These are phyloP conservation scores for Cryphonectria naterciae DNA, from an alignment of 2,329 filamentous ascomycete genomes.

Conservation along the genomic window DNA sequence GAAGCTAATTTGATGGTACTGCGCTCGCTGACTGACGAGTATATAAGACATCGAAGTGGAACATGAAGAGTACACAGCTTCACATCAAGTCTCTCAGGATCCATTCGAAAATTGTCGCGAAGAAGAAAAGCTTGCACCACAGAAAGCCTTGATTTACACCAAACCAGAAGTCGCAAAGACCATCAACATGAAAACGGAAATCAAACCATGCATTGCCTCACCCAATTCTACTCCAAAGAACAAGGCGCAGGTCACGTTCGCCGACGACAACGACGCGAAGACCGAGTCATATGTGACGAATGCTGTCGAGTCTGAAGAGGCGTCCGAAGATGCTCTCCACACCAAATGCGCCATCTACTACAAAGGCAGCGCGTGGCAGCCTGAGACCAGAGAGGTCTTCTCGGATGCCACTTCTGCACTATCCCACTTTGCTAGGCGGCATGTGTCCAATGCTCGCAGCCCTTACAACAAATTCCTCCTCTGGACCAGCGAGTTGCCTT, in stretches of 20 bases:
- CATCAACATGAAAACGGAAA: background rate
- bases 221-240: background rate
- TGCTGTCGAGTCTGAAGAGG: background rate
- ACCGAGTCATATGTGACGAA: background rate
- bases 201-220: background rate
- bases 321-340: background rate
- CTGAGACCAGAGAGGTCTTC: constrained; percentile 18
- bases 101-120: background rate
- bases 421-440: constrained; percentile 18
- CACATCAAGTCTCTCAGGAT: background rate
- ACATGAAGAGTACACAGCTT: background rate
- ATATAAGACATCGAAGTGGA: background rate
- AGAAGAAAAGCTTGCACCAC: background rate
- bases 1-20: background rate
- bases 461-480: constrained; percentile 21
- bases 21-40: background rate
- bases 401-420: constrained; percentile 16
- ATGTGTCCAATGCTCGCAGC: constrained; percentile 6
- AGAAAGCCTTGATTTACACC: background rate
- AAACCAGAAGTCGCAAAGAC: background rate
- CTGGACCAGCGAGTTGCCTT: constrained; percentile 19
- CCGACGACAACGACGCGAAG: background rate
- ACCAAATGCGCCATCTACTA: constrained; percentile 22
- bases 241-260: background rate
- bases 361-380: constrained; percentile 15